These are phyloP conservation scores for Mentha longifolia DNA, from an alignment of 257 asterid species.

Conservation along the genomic window DNA sequence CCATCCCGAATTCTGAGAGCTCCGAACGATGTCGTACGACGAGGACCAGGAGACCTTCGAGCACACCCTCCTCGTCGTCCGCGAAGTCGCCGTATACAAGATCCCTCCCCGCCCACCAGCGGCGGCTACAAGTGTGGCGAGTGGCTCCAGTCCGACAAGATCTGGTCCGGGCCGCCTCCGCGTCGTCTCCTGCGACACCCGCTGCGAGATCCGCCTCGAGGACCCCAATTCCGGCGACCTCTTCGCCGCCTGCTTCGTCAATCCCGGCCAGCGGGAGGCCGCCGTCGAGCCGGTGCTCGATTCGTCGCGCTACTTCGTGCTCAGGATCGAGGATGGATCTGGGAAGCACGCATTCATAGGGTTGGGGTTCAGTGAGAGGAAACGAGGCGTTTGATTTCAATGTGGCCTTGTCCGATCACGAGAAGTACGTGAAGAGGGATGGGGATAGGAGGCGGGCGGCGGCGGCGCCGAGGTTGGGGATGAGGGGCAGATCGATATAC, in stretches of 20 bases:
- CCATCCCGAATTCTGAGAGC: not conserved
- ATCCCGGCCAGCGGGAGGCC: slow-evolving; percentile 85
- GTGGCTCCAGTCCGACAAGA: slow-evolving; percentile 98
- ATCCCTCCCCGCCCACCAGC: slow-evolving; percentile 93
- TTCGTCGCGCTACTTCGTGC: slow-evolving; percentile 88
- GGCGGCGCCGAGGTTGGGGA: slow-evolving; percentile 50
- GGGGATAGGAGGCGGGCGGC: slow-evolving; percentile 56
- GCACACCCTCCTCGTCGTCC: slow-evolving; percentile 93
- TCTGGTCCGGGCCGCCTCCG: slow-evolving; percentile 98
- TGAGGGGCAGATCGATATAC: slow-evolving; percentile 68
- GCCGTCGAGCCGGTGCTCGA: slow-evolving; percentile 93
- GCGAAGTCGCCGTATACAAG: slow-evolving; percentile 91
- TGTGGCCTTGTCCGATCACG: slow-evolving; percentile 89
- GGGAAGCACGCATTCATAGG: slow-evolving; percentile 95
- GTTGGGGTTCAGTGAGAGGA: slow-evolving; percentile 84
- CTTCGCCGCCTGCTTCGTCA: slow-evolving; percentile 91
- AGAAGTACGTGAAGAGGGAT: slow-evolving; percentile 86
- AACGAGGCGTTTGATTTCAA: slow-evolving; percentile 98
- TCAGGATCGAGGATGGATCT: slow-evolving; percentile 90
- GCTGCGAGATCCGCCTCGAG: slow-evolving; percentile 97
- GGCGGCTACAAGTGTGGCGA: slow-evolving; percentile 99
- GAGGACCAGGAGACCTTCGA: slow-evolving; percentile 87
- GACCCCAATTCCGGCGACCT: slow-evolving; percentile 92
- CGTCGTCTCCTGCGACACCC: slow-evolving; percentile 71
- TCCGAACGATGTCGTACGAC: slow-evolving; percentile 67